A percentile compares a stretch with the other conserved stretches of the same genome.
Conservation (phyloP, 495 filamentous ascomycete genomes). For the Aspergillus indologenus region DNA sequence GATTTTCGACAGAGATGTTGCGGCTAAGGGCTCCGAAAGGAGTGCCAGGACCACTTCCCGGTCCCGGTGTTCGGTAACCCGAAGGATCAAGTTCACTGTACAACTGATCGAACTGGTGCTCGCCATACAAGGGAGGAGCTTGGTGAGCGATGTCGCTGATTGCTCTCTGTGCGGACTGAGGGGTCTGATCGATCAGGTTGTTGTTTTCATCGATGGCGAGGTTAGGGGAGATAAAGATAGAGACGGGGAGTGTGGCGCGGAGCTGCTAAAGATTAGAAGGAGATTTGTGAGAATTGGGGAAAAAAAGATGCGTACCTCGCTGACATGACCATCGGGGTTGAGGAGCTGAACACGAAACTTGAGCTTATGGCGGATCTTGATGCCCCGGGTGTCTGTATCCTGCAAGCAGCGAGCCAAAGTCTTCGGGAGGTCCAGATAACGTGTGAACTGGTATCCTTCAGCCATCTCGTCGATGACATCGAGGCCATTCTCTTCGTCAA, state of each 20-base stretch:
- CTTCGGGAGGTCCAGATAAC: slow-evolving; percentile 69
- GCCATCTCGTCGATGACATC: slow-evolving; percentile 69
- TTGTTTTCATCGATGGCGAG: slow-evolving; percentile 80
- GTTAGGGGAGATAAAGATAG: slow-evolving; percentile 90
- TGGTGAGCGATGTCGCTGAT: slow-evolving; percentile 45
- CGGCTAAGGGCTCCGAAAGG: slow-evolving; percentile 74
- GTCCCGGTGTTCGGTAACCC: slow-evolving; percentile 71
- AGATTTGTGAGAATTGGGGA: not conserved
- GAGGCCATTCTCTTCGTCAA: slow-evolving; percentile 57
- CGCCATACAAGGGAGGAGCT: slow-evolving; percentile 83
- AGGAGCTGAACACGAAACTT: slow-evolving; percentile 81
- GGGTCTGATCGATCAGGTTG: slow-evolving; percentile 56
- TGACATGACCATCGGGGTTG: slow-evolving; percentile 91
- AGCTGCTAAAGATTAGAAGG: slow-evolving; percentile 46
- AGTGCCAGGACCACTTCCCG: slow-evolving; percentile 68
- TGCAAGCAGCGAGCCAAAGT: slow-evolving; percentile 77
- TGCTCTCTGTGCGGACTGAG: slow-evolving; percentile 34
- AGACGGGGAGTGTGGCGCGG: slow-evolving; percentile 79
- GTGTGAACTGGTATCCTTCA: slow-evolving; percentile 74
- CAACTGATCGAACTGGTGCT: slow-evolving; percentile 81
- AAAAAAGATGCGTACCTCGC: slow-evolving; percentile 57
- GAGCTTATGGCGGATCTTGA: slow-evolving; percentile 85
- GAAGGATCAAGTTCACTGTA: slow-evolving; percentile 79
- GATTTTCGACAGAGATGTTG: slow-evolving; percentile 74
- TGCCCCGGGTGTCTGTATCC: slow-evolving; percentile 75